Evolutionary conservation across 129 eudicot species (phyloP), one percentile per base, ranked within the genome.

Genomic region (Saposhnikovia divaricata): DNA sequence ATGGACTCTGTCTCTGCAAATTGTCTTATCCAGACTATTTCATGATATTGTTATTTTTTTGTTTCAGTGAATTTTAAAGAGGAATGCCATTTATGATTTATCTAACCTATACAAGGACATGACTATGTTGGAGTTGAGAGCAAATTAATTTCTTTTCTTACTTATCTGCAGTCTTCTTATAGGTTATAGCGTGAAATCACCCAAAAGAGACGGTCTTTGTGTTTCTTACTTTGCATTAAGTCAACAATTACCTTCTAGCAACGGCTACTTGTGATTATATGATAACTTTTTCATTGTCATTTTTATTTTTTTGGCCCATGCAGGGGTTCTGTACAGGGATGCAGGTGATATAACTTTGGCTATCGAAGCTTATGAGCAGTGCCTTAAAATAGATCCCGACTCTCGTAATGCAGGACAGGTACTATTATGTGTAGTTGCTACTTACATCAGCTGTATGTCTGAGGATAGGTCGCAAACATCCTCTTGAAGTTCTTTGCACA

Each of bases 351-450:
- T 95, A 82, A 81, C 92, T 81, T 82, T 93, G 83, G 98, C 98
- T 66, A 90, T 95, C 85, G 97, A 95, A 84, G 97, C 98, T 80
- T 95, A 95, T 81, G 98, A 95, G 85, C 97, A 95, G 82, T 95
- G 98, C 87, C 97, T 95, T 72, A 95, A 92, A 82, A 90, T 95
- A 65, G 98, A 95, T 78, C 96, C 96, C 27, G 98, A 95, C 86
- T 95, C 98, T 79, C 97, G 98, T 68, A 95, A 95, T 77, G 98
- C 98, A 5, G 98, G 98, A 84, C 98, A 95, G 97, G 98, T 95
- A 84, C 43, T 76, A 38, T 74, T 80, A 48, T 44, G 15, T 43
- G 21, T 44, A 43, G 53, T 31, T 45, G 47, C 25, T 77, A 23
- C 25, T 70, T 77, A 14, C 12, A 4, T 46, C 61, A 15, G 53